Conservation (phyloP, 73 alveolate species). For the Vitrella brassicaformis region DNA sequence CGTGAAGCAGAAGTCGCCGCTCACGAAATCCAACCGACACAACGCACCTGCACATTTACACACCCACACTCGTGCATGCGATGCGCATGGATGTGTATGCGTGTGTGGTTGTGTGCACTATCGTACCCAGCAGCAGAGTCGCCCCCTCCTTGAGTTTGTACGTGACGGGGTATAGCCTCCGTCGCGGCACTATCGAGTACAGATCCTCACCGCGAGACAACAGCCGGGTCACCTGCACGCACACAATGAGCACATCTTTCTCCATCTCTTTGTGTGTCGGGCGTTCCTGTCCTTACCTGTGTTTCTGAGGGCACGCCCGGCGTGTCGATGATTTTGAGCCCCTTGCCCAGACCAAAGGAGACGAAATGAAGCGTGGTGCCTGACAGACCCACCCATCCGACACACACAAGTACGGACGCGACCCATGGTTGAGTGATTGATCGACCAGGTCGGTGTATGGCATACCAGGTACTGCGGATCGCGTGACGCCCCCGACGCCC, state of each 20-base stretch:
- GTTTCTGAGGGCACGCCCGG: slow-evolving; percentile 34
- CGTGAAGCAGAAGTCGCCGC: background rate
- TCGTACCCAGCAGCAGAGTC: background rate
- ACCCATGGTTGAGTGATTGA: too few species aligned
- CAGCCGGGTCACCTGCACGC: background rate
- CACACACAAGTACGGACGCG: too few species aligned
- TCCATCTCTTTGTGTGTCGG: too few species aligned
- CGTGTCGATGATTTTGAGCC: slow-evolving; percentile 2
- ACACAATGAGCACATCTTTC: too few species aligned
- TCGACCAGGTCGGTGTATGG: background rate
- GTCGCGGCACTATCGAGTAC: slow-evolving; percentile 13
- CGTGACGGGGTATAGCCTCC: slow-evolving; percentile 15
- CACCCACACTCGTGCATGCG: too few species aligned
- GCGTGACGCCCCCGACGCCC: slow-evolving; percentile 26
- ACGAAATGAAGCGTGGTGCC: slow-evolving; percentile 29
- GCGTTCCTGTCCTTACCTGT: too few species aligned
- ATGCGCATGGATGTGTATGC: too few species aligned
- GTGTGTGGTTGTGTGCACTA: too few species aligned
- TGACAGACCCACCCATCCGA: too few species aligned
- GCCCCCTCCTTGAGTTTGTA: background rate
- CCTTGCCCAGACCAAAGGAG: slow-evolving; percentile 22
- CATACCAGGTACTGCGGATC: slow-evolving; percentile 13
- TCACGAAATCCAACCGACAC: slow-evolving; percentile 26
- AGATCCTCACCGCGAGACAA: background rate
- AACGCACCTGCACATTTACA: too few species aligned